A percentile compares a stretch with the other conserved stretches of the same genome.
Conservation (phyloP, 2,329 filamentous ascomycete genomes). For the Aspergillus neotritici region DNA sequence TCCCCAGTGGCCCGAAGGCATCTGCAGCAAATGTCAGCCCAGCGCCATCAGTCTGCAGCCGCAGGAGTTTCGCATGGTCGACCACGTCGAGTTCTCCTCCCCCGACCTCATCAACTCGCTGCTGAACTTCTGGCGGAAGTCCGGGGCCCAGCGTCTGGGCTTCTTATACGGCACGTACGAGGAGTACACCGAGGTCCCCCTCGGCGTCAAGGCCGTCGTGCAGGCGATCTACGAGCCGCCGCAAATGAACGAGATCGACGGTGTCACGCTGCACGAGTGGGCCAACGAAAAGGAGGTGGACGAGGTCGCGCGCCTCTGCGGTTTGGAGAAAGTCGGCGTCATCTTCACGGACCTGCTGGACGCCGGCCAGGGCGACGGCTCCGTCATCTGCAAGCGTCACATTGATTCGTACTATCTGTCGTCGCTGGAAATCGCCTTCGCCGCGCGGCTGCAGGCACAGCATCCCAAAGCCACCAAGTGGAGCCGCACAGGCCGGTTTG, state of each 20-base stretch:
- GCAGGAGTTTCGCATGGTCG: slow-evolving; percentile 92
- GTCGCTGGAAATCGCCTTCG: slow-evolving; percentile 85
- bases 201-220: slow-evolving; percentile 91
- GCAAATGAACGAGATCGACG: slow-evolving; percentile 82
- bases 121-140: slow-evolving; percentile 84
- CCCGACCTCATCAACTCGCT: slow-evolving; percentile 81
- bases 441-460: slow-evolving; percentile 78
- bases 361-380: slow-evolving; percentile 72
- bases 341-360: slow-evolving; percentile 92
- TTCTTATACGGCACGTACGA: slow-evolving; percentile 87
- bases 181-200: slow-evolving; percentile 85
- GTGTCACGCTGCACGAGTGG: slow-evolving; percentile 79
- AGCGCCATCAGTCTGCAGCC: slow-evolving; percentile 93
- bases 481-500: slow-evolving; percentile 91
- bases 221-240: slow-evolving; percentile 97
- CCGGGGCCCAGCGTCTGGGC: slow-evolving; percentile 76
- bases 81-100: slow-evolving; percentile 93
- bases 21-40: slow-evolving; percentile 96
- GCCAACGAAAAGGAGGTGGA: slow-evolving; percentile 77
- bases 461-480: slow-evolving; percentile 90
- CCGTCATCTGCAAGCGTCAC: slow-evolving; percentile 90
- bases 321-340: slow-evolving; percentile 80
- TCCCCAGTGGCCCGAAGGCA: slow-evolving; percentile 88
- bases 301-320: slow-evolving; percentile 72
- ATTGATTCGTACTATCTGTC: slow-evolving; percentile 92